Evolutionary conservation across 2,329 filamentous ascomycete species (phyloP).

Genomic region (Gremmenia infestans): DNA sequence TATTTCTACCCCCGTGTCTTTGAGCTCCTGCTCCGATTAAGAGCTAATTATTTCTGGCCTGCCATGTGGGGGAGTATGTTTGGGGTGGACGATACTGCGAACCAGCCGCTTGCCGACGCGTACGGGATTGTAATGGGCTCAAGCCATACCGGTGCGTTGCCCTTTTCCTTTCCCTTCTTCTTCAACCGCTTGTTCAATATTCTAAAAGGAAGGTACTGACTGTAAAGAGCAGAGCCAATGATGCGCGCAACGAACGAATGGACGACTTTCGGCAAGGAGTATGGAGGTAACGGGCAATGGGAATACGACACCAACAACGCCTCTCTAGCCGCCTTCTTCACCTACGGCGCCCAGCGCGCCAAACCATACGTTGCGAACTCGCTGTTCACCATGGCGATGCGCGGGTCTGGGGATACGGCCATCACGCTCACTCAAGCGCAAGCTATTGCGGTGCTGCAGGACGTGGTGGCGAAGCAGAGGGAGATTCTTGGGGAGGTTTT

Average conservation of each 20-base stretch:
- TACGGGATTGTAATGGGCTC: slow-evolving; percentile 70
- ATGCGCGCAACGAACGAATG: slow-evolving; percentile 56
- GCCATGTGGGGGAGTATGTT: slow-evolving; percentile 68
- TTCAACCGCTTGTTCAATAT: not conserved
- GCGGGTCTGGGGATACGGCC: slow-evolving; percentile 63
- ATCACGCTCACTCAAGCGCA: slow-evolving; percentile 49
- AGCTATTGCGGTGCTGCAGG: slow-evolving; percentile 53
- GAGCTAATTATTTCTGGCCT: slow-evolving; percentile 74
- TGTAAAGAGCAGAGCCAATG: slow-evolving; percentile 65
- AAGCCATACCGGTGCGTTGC: slow-evolving; percentile 48
- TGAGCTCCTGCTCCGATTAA: slow-evolving; percentile 63
- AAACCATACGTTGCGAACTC: slow-evolving; percentile 60
- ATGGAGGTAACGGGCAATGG: slow-evolving; percentile 52
- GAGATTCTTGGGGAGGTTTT: slow-evolving; percentile 53
- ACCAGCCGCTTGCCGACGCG: slow-evolving; percentile 66
- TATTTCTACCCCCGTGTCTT: slow-evolving; percentile 66
- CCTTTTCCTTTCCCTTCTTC: not conserved
- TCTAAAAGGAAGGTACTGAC: too few relatives aligned
- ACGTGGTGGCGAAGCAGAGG: slow-evolving; percentile 56
- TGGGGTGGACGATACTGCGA: slow-evolving; percentile 63
- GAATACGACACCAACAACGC: slow-evolving; percentile 65
- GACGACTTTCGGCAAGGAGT: slow-evolving; percentile 32
- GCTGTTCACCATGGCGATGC: slow-evolving; percentile 66
- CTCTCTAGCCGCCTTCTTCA: slow-evolving; percentile 64
- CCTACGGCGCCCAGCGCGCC: slow-evolving; percentile 59